phyloP scores from a whole-genome alignment of 192 early-diverging fungal genomes.

The Podila verticillata region DNA sequence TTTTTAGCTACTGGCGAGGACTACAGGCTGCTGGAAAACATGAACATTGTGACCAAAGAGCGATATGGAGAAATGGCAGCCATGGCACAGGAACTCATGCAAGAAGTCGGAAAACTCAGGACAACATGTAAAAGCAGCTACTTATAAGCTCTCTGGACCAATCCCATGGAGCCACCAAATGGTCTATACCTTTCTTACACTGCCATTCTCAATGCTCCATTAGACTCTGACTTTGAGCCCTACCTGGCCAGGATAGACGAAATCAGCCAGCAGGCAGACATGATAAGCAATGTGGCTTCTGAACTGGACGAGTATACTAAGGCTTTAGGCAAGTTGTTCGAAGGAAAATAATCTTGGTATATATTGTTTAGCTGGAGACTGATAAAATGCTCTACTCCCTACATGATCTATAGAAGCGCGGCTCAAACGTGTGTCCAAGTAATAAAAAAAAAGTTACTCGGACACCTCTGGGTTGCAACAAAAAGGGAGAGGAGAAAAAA shows the following conservation, averaged over 20 bases:
- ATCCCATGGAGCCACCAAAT: neutral
- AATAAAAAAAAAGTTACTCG: neutral
- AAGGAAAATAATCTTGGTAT: neutral
- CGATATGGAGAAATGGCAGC: constrained; percentile 52
- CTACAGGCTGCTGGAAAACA: constrained; percentile 53
- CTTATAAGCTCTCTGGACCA: neutral
- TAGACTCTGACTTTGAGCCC: constrained; percentile 57
- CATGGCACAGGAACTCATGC: constrained; percentile 54
- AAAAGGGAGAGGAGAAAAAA: neutral
- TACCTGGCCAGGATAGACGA: constrained; percentile 55
- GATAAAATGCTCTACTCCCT: neutral
- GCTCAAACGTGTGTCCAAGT: constrained; percentile 24
- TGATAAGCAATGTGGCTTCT: constrained; percentile 47
- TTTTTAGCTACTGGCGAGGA: constrained; percentile 51
- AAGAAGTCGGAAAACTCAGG: constrained; percentile 52
- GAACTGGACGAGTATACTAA: constrained; percentile 59
- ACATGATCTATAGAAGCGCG: constrained; percentile 2
- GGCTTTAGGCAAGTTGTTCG: constrained; percentile 38
- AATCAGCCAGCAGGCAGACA: constrained; percentile 54
- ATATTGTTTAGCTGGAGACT: neutral
- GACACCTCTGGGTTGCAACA: neutral
- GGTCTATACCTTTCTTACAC: neutral
- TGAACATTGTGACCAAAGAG: constrained; percentile 52
- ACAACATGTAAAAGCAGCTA: constrained; percentile 40
- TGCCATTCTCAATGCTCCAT: neutral